phyloP scores from a whole-genome alignment of 2,329 filamentous ascomycete genomes.

The Fusarium begoniae region DNA sequence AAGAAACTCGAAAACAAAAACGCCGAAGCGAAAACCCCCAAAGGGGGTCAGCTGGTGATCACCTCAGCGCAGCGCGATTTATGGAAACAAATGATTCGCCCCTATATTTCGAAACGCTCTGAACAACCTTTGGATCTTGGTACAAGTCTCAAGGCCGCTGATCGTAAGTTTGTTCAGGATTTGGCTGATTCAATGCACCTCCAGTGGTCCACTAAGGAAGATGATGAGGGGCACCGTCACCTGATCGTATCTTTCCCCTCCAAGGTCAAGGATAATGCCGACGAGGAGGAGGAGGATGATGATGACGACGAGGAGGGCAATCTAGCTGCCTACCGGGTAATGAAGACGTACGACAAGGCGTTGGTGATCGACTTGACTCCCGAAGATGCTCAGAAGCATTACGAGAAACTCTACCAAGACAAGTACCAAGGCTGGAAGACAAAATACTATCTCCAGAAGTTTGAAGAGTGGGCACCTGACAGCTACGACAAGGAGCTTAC shows the following conservation, averaged over 20 bases:
- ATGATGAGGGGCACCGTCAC: conserved; percentile 64
- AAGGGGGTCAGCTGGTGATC: conserved; percentile 72
- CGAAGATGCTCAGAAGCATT: conserved; percentile 80
- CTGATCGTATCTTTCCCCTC: conserved; percentile 61
- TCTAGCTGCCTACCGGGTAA: conserved; percentile 83
- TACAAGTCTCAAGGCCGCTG: conserved; percentile 76
- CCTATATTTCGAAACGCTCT: conserved; percentile 78
- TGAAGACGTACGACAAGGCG: conserved; percentile 91
- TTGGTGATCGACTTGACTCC: conserved; percentile 81
- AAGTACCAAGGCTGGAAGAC: conserved; percentile 96
- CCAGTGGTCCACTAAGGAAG: conserved; percentile 66
- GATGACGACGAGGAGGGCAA: conserved; percentile 80
- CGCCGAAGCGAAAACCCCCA: conserved; percentile 61
- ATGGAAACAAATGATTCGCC: conserved; percentile 82
- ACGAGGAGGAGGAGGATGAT: conserved; percentile 61
- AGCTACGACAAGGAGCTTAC: conserved; percentile 79
- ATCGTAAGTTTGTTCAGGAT: conserved; percentile 93
- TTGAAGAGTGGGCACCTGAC: conserved; percentile 83
- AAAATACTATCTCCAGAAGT: conserved; percentile 90
- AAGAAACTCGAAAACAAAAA: conserved; percentile 69
- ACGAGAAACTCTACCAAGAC: conserved; percentile 86
- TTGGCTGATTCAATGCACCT: conserved; percentile 72
- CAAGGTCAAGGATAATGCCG: conserved; percentile 49
- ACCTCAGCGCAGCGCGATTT: conserved; percentile 83
- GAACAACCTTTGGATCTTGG: conserved; percentile 77